Percentiles rank a stretch among this genome's conserved stretches.
Conservation (phyloP, 495 filamentous ascomycete genomes). For the Trichoderma asperelloides region DNA sequence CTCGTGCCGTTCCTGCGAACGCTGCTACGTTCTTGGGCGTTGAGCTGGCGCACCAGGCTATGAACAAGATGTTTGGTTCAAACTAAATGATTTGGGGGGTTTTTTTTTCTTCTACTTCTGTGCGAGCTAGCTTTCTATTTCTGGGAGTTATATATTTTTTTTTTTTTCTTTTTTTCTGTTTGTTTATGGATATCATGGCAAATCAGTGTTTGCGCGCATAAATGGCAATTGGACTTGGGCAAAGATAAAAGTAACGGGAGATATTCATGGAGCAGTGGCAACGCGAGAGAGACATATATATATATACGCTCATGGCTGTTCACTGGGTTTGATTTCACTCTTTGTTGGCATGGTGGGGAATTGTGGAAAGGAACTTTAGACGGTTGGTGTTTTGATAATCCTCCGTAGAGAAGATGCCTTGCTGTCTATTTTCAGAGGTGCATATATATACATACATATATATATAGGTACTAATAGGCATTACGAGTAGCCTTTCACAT, state of each 20-base stretch:
- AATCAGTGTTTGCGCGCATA: background rate
- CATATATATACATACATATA: background rate
- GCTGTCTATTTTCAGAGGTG: background rate
- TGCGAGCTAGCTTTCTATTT: no score
- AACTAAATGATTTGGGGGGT: background rate
- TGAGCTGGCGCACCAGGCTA: conserved; percentile 71
- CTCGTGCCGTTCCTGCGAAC: conserved; percentile 90
- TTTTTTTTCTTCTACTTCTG: background rate
- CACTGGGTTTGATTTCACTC: background rate
- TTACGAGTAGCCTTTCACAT: background rate
- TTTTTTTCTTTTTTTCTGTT: background rate
- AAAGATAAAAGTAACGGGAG: background rate
- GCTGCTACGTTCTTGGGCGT: conserved; percentile 67
- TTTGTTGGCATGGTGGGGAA: background rate
- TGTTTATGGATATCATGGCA: background rate
- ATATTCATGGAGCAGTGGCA: background rate
- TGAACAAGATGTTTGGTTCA: conserved; percentile 61
- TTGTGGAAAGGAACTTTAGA: background rate
- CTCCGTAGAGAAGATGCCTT: background rate
- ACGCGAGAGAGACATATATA: background rate
- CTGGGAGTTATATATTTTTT: background rate
- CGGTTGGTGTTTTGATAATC: background rate
- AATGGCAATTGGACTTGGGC: background rate
- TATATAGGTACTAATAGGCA: background rate
- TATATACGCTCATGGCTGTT: background rate